A percentile compares a stretch with the other conserved stretches of the same genome.
These are phyloP conservation scores for Pinus taeda DNA, from an alignment of 75 land plant species.

Conservation along the genomic window DNA sequence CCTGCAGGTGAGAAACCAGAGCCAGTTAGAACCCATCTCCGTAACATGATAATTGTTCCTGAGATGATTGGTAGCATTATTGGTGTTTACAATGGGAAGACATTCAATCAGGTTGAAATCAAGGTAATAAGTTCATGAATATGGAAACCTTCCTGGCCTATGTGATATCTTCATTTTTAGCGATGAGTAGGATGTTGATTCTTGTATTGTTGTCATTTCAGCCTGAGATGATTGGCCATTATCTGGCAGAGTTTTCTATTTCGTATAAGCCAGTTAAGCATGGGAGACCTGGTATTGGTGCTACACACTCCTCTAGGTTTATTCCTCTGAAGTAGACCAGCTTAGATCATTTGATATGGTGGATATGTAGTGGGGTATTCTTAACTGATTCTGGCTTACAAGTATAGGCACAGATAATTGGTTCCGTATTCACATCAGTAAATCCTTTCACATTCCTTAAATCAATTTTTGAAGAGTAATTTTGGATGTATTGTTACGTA, in stretches of 20 bases:
- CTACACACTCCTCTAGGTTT: conserved; percentile 96
- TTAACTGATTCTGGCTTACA: too few species aligned
- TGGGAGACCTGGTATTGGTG: conserved; percentile 98
- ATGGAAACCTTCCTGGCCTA: not conserved
- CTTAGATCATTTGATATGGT: too few species aligned
- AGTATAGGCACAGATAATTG: too few species aligned
- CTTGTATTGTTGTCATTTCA: conserved; percentile 14
- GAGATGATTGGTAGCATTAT: conserved; percentile 98
- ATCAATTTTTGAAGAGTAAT: too few species aligned
- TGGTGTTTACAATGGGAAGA: conserved; percentile 98
- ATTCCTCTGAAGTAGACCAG: conserved; percentile 84
- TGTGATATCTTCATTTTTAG: conserved; percentile 5
- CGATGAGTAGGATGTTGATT: not conserved
- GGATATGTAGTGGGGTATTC: too few species aligned
- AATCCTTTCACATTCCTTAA: too few species aligned
- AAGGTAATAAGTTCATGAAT: conserved; percentile 42
- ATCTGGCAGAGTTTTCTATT: conserved; percentile 94
- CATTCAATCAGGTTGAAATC: conserved; percentile 96
- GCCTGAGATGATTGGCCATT: conserved; percentile 95
- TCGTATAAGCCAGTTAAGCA: conserved; percentile 99
- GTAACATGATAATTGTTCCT: conserved; percentile 96
- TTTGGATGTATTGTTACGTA: too few species aligned
- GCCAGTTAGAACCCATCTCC: conserved; percentile 85
- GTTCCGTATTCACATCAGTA: too few species aligned
- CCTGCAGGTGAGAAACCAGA: conserved; percentile 98